Evolutionary conservation across 2,329 filamentous ascomycete species (phyloP), one percentile per base, ranked within the genome.

Genomic region (Colletotrichum lindemuthianum): DNA sequence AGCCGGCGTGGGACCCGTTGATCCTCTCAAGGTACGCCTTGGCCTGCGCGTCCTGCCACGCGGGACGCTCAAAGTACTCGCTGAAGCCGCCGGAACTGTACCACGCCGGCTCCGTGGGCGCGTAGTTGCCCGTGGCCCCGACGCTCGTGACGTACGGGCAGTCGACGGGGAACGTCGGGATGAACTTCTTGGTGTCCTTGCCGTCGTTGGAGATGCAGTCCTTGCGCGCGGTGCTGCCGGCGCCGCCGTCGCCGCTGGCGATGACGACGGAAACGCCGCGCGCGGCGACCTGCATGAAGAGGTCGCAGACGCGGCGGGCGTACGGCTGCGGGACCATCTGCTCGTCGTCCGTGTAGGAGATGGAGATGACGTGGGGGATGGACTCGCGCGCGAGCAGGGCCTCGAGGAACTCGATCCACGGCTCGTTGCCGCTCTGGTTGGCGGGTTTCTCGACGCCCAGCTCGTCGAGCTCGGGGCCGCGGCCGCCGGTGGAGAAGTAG

Each of bases 121-220:
- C 69, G 64, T 71, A 72, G 44, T 71, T 70, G 45, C 53, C 67
- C 16, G 50, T 54, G 3, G 59, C 75, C 47, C 72, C 77, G 16
- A 76, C 73, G 2, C 69, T 59, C 7, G 75, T 75, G 16, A 76
- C 70, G 59, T 72, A 78, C 1, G 78, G 78, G 65, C 77, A 79
- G 43, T 56, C 52, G 10, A 66, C 45, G 45, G 87, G 87, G 77
- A 89, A 89, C 15, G 74, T 74, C 1, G 86, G 81, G 2, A 84
- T 72, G 74, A 88, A 89, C 11, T 78, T 77, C 7, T 79, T 78
- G 1, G 77, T 84, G 68, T 86, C 83, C 63, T 79, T 82, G 41
- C 86, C 87, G 59, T 88, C 84, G 69, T 86, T 87, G 67, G 79
- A 79, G 48, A 81, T 70, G 71, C 86, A 89, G 9, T 59, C 54